These are phyloP conservation scores for Chlamydomonas sphaeroides DNA, from an alignment of 139 green algal species.

Conservation along the genomic window DNA sequence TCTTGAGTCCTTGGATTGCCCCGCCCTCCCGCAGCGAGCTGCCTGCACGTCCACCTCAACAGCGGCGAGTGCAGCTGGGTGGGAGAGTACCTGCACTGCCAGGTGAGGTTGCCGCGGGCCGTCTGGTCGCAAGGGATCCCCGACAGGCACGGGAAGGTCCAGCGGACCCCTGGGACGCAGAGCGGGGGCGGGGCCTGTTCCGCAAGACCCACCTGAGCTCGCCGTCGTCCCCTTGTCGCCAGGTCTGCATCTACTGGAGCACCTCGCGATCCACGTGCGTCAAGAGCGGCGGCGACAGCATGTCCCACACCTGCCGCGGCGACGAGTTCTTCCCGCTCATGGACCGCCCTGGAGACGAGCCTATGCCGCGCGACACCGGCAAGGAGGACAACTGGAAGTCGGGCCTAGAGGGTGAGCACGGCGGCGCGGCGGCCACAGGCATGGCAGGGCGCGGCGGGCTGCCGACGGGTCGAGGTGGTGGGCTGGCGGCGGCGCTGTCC, in stretches of 20 bases:
- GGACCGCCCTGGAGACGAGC: background rate
- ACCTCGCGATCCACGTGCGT: background rate
- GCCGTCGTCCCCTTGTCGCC: no score
- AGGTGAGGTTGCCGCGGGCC: no score
- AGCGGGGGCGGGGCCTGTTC: no score
- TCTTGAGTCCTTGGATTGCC: no score
- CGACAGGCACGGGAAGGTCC: no score
- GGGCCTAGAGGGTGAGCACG: background rate
- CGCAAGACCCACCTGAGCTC: no score
- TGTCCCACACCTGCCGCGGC: background rate
- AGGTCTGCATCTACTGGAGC: background rate
- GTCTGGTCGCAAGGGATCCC: no score
- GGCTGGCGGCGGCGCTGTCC: no score
- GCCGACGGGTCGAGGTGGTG: no score
- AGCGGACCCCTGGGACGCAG: no score
- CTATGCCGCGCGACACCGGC: background rate
- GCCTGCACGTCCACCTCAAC: background rate
- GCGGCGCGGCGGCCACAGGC: no score
- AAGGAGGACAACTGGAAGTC: background rate
- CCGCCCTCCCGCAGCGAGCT: background rate
- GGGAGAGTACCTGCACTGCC: background rate
- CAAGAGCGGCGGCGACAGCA: background rate
- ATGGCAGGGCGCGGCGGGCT: no score
- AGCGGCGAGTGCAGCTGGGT: background rate
- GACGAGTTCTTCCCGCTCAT: background rate